Evolutionary conservation across 345 rosid species (phyloP).

Genomic region (Eutrema heterophyllum): DNA sequence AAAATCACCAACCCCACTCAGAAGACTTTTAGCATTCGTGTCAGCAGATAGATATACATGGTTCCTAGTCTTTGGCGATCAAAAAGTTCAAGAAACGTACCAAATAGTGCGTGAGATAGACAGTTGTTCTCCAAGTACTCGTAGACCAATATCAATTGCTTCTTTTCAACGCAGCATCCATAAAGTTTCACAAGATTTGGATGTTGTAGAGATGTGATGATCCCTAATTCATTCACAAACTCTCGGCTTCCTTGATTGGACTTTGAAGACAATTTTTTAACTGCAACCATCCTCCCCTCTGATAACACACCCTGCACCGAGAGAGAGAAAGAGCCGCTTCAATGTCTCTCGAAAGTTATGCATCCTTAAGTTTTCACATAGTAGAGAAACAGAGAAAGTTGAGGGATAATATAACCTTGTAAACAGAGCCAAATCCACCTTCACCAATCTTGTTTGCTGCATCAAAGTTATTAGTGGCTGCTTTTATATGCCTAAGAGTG

Average conservation of each 20-base stretch:
- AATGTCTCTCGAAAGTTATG: background rate
- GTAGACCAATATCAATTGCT: slow-evolving; percentile 46
- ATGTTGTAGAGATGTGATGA: slow-evolving; percentile 57
- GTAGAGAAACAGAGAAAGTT: background rate
- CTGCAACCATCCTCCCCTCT: slow-evolving; percentile 52
- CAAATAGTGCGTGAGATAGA: slow-evolving; percentile 48
- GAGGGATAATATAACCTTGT: slow-evolving; percentile 33
- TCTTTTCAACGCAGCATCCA: slow-evolving; percentile 61
- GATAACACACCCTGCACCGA: slow-evolving; percentile 41
- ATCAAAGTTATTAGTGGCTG: slow-evolving; percentile 51
- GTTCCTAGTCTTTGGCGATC: slow-evolving; percentile 39
- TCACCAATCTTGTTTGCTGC: slow-evolving; percentile 51
- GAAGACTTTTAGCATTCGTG: background rate
- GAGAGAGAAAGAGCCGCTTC: background rate
- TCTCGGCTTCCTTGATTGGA: slow-evolving; percentile 62
- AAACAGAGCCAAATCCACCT: slow-evolving; percentile 61
- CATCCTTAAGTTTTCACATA: background rate
- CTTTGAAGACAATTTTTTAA: slow-evolving; percentile 54
- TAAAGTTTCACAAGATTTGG: slow-evolving; percentile 60
- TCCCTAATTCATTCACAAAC: slow-evolving; percentile 54
- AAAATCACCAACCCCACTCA: background rate
- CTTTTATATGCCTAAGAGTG: slow-evolving; percentile 46
- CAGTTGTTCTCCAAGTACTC: slow-evolving; percentile 63
- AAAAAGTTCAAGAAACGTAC: slow-evolving; percentile 49
- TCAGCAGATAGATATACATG: background rate